These are phyloP conservation scores for Cyclotella cryptica DNA, from an alignment of 108 stramenopile genomes.

Conservation along the genomic window DNA sequence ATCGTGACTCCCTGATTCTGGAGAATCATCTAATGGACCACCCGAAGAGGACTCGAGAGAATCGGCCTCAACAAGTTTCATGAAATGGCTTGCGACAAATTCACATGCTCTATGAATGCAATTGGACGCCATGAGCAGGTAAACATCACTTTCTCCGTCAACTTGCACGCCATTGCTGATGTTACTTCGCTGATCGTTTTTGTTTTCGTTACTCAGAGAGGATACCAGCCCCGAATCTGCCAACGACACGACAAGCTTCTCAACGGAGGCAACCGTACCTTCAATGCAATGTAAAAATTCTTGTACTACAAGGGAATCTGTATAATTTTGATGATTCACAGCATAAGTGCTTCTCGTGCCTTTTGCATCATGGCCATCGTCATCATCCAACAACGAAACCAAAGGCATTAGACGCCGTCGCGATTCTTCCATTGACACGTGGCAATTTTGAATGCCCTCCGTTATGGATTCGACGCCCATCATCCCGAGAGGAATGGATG, in stretches of 20 bases:
- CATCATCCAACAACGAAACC: constrained; percentile 35
- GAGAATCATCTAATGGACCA: constrained; percentile 33
- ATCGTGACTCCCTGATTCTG: background rate
- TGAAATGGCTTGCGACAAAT: constrained; percentile 30
- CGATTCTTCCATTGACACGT: constrained; percentile 45
- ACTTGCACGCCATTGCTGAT: background rate
- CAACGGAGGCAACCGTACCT: constrained; percentile 19
- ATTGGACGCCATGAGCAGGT: constrained; percentile 52
- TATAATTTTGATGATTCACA: constrained; percentile 2
- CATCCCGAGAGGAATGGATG: constrained; percentile 22
- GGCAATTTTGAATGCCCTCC: constrained; percentile 50
- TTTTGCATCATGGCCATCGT: constrained; percentile 7
- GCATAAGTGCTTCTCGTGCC: background rate
- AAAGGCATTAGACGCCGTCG: constrained; percentile 37
- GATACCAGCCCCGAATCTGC: constrained; percentile 36
- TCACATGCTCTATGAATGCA: constrained; percentile 41
- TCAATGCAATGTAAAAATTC: constrained; percentile 34
- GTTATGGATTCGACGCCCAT: constrained; percentile 19
- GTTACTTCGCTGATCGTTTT: background rate
- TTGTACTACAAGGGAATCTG: constrained; percentile 19
- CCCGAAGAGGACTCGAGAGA: constrained; percentile 9
- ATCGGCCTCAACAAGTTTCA: constrained; percentile 39
- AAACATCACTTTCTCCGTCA: constrained; percentile 35
- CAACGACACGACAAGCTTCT: constrained; percentile 25
- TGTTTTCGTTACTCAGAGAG: background rate